Conservation (phyloP, 257 asterid genomes). For the Catharanthus roseus region DNA sequence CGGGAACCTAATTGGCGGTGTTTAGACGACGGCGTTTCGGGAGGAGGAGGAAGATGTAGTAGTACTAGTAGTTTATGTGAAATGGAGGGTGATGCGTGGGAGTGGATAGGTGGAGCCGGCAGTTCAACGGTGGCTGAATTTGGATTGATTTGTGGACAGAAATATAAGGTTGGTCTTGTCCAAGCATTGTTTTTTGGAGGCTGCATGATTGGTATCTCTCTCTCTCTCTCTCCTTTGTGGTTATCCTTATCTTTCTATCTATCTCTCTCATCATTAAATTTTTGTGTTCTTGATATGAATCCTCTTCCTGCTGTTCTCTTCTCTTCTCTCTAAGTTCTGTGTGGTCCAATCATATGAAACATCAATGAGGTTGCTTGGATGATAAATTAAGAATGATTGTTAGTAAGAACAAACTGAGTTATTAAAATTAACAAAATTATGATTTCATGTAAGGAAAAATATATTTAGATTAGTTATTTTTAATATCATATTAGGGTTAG, state of each 20-base stretch:
- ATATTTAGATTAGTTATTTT: no score
- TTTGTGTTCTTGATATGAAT: no score
- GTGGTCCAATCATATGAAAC: no score
- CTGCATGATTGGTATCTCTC: slow-evolving; percentile 68
- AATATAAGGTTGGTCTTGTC: slow-evolving; percentile 75
- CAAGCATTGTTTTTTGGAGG: slow-evolving; percentile 81
- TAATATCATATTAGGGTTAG: no score
- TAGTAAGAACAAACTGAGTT: no score
- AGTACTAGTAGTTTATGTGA: slow-evolving; percentile 42
- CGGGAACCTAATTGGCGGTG: slow-evolving; percentile 72
- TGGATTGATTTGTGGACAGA: slow-evolving; percentile 65
- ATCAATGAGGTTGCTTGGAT: no score
- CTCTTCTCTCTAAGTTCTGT: no score
- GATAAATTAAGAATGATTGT: no score
- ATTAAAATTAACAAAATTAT: no score
- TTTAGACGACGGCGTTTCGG: slow-evolving; percentile 11
- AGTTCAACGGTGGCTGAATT: slow-evolving; percentile 76
- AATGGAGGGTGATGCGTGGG: slow-evolving; percentile 64
- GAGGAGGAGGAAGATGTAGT: slow-evolving; percentile 15
- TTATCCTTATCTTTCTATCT: background rate
- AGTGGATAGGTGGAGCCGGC: slow-evolving; percentile 58
- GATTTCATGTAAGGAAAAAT: no score
- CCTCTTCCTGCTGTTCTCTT: no score
- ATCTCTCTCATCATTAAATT: no score
- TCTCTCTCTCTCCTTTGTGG: background rate